Evolutionary conservation across 2,329 filamentous ascomycete species (phyloP), one percentile per base, ranked within the genome.

Genomic region (Exophiala mesophila): DNA sequence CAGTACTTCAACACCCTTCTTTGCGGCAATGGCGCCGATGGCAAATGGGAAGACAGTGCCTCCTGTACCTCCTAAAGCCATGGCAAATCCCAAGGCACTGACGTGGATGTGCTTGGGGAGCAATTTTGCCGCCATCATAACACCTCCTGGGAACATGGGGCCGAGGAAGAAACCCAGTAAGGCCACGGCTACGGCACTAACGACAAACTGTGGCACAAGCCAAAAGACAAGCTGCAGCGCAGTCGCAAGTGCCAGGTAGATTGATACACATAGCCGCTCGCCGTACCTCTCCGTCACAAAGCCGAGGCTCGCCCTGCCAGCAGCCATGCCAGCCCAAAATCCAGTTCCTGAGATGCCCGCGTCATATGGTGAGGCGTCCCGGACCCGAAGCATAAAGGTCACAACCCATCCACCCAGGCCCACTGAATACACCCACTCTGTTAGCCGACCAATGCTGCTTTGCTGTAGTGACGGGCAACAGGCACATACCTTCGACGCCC

Each of bases 161-260:
- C 85, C 86, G 0, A 88, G 71, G 56, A 88, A 85, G 68, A 88
- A 84, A 1, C 85, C 85, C 45, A 87, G 71, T 1, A 88, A 65
- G 0, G 76, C 70, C 12, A 88, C 80, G 21, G 82, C 79, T 16
- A 87, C 69, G n/a, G 82, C 78, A 0, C 82, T 83, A 24, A 84
- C 79, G 42, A 82, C 70, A 56, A 88, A 84, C 41, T 76, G 76
- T 0, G 84, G 83, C 1, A 89, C 80, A 3, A 88, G 76, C 84
- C 85, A 90, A 69, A 88, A 88, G 40, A 88, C 61, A 3, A 89
- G 65, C 61, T 89, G 74, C 20, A 88, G 68, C 0, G 57, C 76
- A 37, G 86, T 72, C 18, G 74, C 74, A 5, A 81, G 58, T 2
- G 73, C 58, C 2, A 90, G 69, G 60, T 90, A 90, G 12, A 60